Evolutionary conservation across 805 yeast species (phyloP).

Genomic region (Wickerhamiella shivajii): DNA sequence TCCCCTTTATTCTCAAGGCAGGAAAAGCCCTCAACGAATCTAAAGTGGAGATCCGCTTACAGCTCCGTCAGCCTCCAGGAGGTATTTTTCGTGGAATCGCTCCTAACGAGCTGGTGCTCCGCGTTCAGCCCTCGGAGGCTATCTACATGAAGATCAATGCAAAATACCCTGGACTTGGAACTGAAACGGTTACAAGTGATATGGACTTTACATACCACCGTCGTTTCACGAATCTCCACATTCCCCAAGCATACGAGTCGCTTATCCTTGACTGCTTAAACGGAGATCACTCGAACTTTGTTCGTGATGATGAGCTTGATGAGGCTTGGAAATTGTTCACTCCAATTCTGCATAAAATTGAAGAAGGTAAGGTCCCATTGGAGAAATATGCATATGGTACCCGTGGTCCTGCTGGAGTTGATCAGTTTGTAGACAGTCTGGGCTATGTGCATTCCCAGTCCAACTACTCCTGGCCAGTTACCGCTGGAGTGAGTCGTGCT

Average conservation of each 20-base stretch:
- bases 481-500: too few species aligned
- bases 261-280: slow-evolving; percentile 77
- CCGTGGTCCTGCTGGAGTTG: slow-evolving; percentile 65
- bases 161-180: slow-evolving; percentile 83
- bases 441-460: slow-evolving; percentile 59
- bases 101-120: slow-evolving; percentile 83
- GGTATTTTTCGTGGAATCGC: slow-evolving; percentile 73
- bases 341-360: slow-evolving; percentile 71
- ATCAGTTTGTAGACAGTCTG: slow-evolving; percentile 46
- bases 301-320: slow-evolving; percentile 93
- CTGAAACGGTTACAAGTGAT: slow-evolving; percentile 71
- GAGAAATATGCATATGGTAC: slow-evolving; percentile 73
- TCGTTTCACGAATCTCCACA: slow-evolving; percentile 78
- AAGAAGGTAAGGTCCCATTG: slow-evolving; percentile 45
- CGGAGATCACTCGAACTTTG: slow-evolving; percentile 95
- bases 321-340: slow-evolving; percentile 88
- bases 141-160: slow-evolving; percentile 85
- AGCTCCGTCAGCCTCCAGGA: slow-evolving; percentile 71
- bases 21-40: slow-evolving; percentile 95
- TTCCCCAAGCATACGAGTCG: slow-evolving; percentile 97
- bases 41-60: slow-evolving; percentile 89
- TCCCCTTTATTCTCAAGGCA: slow-evolving; percentile 88
- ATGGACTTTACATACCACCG: slow-evolving; percentile 73
- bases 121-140: slow-evolving; percentile 92
- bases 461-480: slow-evolving; percentile 76